These are phyloP conservation scores for Centella asiatica DNA, from an alignment of 129 eudicot genomes.

Conservation along the genomic window DNA sequence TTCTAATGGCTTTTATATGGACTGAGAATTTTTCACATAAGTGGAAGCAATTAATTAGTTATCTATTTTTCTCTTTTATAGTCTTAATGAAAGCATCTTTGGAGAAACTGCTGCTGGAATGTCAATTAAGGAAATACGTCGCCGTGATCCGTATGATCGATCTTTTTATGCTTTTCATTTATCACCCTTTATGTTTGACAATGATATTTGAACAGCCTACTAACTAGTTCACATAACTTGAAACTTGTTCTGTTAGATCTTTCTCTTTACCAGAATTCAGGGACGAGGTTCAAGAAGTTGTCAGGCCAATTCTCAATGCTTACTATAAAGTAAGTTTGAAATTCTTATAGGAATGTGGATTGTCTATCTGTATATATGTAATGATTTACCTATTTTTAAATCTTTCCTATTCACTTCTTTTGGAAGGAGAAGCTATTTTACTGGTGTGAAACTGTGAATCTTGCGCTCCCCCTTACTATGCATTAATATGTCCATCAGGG, in stretches of 20 bases:
- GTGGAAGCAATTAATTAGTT: neutral
- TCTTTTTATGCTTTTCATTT: neutral
- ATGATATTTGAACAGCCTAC: neutral
- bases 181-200: neutral
- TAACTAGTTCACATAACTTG: constrained; percentile 6
- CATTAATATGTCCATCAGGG: neutral
- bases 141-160: constrained; percentile 80
- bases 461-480: too few relatives aligned
- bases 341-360: constrained; percentile 6
- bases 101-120: constrained; percentile 78
- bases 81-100: constrained; percentile 73
- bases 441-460: neutral
- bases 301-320: constrained; percentile 77
- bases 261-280: constrained; percentile 87
- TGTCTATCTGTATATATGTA: neutral
- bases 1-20: neutral
- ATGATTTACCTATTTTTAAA: neutral
- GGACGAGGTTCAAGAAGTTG: constrained; percentile 80
- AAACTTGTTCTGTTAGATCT: constrained; percentile 32
- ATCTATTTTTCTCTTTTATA: constrained; percentile 18
- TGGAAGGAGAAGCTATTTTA: neutral
- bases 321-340: constrained; percentile 59
- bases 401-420: neutral
- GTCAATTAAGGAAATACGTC: constrained; percentile 91
- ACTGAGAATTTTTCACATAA: constrained; percentile 2